Percentiles rank a stretch among this genome's conserved stretches.
Evolutionary conservation across 1,284 basidiomycete species (phyloP).

Genomic region (Irpex lacteus): DNA sequence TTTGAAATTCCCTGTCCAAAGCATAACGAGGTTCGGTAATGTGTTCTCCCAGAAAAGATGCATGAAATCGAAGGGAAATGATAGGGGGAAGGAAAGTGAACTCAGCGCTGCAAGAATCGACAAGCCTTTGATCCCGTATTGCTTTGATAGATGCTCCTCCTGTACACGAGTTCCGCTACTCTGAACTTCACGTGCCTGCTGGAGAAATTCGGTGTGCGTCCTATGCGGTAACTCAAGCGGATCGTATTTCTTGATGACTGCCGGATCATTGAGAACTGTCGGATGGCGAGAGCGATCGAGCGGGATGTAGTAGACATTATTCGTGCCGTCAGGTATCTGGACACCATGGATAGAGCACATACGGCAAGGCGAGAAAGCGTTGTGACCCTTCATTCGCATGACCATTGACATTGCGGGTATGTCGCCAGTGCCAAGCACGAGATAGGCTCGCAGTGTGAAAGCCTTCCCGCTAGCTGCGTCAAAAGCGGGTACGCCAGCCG

Average conservation of each 20-base stretch:
- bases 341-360: constrained; percentile 41
- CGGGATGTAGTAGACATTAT: constrained; percentile 35
- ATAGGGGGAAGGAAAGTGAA: constrained; percentile 37
- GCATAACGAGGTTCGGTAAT: constrained; percentile 34
- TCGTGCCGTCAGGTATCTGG: constrained; percentile 20
- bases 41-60: constrained; percentile 44
- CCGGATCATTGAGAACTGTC: background rate
- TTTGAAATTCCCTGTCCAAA: constrained; percentile 41
- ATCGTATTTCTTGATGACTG: constrained; percentile 25
- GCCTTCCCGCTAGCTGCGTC: constrained; percentile 21
- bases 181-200: constrained; percentile 34
- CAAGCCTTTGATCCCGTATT: constrained; percentile 40
- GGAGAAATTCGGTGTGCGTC: constrained; percentile 30
- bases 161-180: constrained; percentile 20
- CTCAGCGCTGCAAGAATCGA: constrained; percentile 31
- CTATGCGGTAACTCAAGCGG: constrained; percentile 36
- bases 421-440: constrained; percentile 41
- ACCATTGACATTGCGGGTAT: constrained; percentile 44
- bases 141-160: constrained; percentile 27
- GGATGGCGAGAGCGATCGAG: constrained; percentile 20
- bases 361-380: constrained; percentile 39
- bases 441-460: constrained; percentile 37
- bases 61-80: constrained; percentile 49
- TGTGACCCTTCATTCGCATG: constrained; percentile 47
- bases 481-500: constrained; percentile 32